phyloP scores from a whole-genome alignment of 2,329 filamentous ascomycete genomes.

The Cladophialophora immunda region DNA sequence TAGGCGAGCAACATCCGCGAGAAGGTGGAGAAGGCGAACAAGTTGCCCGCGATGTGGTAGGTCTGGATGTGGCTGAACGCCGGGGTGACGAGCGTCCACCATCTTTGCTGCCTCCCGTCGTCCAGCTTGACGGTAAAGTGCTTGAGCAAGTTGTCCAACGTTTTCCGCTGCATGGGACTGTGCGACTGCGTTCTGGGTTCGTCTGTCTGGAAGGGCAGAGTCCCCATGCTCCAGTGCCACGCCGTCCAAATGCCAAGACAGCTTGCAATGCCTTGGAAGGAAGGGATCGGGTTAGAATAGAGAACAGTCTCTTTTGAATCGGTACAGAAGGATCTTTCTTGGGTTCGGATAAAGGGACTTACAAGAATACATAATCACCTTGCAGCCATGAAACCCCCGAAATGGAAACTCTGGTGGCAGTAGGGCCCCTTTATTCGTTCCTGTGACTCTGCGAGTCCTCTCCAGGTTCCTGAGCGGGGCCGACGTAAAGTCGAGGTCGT shows the following conservation, averaged over 20 bases:
- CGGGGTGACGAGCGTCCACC: conserved; percentile 31
- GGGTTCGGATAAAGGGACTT: background rate
- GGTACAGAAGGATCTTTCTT: too few relatives aligned
- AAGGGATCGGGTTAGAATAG: background rate
- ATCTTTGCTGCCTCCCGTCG: conserved; percentile 1
- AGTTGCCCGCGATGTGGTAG: conserved; percentile 22
- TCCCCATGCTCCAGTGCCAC: conserved; percentile 11
- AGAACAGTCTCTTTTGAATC: too few relatives aligned
- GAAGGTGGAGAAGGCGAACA: conserved; percentile 23
- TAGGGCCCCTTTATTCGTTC: background rate
- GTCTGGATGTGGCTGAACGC: conserved; percentile 29
- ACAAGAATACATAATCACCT: background rate
- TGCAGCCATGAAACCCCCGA: background rate
- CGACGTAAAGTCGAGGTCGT: background rate
- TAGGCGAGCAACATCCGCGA: conserved; percentile 12
- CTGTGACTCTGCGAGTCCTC: background rate
- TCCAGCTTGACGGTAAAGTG: conserved; percentile 22
- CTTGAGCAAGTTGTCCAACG: background rate
- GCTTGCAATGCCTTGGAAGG: background rate
- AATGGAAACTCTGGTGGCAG: background rate
- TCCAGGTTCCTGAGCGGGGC: background rate
- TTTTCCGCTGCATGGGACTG: background rate
- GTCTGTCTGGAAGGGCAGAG: background rate
- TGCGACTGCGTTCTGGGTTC: too few relatives aligned
- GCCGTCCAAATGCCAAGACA: conserved; percentile 8